Evolutionary conservation across 495 filamentous ascomycete genomes (phyloP).

Genomic region (Aspergillus baeticus): DNA sequence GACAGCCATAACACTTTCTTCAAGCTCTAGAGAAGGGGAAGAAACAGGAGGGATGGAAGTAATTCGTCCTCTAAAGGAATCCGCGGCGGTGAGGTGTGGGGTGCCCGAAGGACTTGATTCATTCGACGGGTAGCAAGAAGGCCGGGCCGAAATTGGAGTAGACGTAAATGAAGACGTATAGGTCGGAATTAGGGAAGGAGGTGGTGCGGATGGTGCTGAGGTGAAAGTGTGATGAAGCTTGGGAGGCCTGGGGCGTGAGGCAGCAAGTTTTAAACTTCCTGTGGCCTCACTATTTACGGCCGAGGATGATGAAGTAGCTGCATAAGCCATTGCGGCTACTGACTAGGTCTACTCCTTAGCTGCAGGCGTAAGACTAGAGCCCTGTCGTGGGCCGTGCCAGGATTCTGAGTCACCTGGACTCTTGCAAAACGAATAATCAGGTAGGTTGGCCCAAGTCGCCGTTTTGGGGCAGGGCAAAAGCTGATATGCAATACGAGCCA

Average conservation of each 20-base stretch:
- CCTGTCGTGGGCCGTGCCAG: constrained; percentile 39
- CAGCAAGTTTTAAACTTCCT: constrained; percentile 41
- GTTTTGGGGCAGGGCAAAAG: constrained; percentile 31
- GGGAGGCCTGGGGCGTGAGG: constrained; percentile 34
- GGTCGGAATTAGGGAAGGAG: constrained; percentile 27
- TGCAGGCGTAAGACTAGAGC: constrained; percentile 33
- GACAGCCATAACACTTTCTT: constrained; percentile 52
- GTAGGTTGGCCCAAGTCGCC: constrained; percentile 30
- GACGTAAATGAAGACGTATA: constrained; percentile 34
- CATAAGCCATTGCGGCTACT: constrained; percentile 43
- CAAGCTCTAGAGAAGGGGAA: constrained; percentile 52
- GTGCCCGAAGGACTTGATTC: constrained; percentile 48
- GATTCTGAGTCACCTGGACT: constrained; percentile 48
- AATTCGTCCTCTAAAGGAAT: constrained; percentile 48
- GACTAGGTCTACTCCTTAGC: constrained; percentile 33
- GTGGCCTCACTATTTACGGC: constrained; percentile 43
- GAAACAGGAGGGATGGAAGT: constrained; percentile 31
- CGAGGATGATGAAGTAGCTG: constrained; percentile 40
- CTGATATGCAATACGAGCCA: constrained; percentile 39
- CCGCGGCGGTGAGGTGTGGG: constrained; percentile 51
- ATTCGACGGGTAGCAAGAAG: constrained; percentile 33
- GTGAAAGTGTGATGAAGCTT: constrained; percentile 41
- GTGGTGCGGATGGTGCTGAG: constrained; percentile 28
- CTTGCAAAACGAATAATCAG: constrained; percentile 37
- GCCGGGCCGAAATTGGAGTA: constrained; percentile 30